Conservation (phyloP, 164 flowering plant genomes). For the Vitis cinerea region DNA sequence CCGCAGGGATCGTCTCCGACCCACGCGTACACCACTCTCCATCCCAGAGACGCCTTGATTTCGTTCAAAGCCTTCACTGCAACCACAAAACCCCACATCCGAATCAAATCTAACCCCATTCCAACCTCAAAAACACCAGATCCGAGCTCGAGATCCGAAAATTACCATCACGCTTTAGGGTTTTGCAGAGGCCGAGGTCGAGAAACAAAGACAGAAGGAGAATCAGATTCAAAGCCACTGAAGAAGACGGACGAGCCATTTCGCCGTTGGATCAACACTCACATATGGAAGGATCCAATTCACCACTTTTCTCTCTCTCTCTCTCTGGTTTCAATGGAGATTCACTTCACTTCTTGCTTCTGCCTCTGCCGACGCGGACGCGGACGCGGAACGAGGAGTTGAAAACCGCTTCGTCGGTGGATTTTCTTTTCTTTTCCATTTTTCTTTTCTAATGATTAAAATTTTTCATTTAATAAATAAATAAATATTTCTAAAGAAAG, state of each 20-base stretch:
- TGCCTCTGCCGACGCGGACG: too few species aligned
- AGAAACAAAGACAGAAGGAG: constrained; percentile 29
- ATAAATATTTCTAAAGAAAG: too few species aligned
- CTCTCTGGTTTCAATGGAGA: too few species aligned
- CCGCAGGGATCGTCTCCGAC: constrained; percentile 99
- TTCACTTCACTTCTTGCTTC: too few species aligned
- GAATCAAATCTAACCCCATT: not conserved
- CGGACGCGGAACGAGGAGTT: too few species aligned
- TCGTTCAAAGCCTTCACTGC: constrained; percentile 92
- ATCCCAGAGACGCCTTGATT: constrained; percentile 91
- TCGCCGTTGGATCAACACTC: too few species aligned
- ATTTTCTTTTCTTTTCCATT: too few species aligned
- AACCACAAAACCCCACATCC: not conserved
- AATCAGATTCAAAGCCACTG: constrained; percentile 24
- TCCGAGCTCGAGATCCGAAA: constrained; percentile 7
- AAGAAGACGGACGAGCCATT: constrained; percentile 21
- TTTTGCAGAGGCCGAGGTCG: constrained; percentile 48
- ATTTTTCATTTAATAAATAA: too few species aligned
- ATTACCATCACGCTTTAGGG: constrained; percentile 79
- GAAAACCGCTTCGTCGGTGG: too few species aligned
- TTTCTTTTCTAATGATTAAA: too few species aligned
- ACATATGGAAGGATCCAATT: too few species aligned
- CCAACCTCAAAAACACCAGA: not conserved
- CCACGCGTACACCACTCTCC: constrained; percentile 98
- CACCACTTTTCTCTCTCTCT: too few species aligned